These are phyloP conservation scores for Triangularia verruculosa DNA, from an alignment of 2,329 filamentous ascomycete genomes.

Conservation along the genomic window DNA sequence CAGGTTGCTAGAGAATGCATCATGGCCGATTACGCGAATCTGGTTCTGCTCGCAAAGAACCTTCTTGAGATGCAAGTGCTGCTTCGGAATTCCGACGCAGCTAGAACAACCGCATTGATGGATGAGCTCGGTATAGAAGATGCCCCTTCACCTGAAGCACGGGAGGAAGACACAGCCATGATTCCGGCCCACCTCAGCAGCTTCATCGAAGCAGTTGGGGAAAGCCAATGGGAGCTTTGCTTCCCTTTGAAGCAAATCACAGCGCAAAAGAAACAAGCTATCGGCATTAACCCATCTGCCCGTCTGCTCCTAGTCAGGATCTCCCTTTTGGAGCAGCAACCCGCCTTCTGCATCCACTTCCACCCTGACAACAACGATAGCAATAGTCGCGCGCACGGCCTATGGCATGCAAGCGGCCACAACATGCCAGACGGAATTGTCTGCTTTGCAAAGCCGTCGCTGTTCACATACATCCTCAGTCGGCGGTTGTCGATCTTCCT, in stretches of 20 bases:
- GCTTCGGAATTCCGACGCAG: slow-evolving; percentile 15
- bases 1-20: slow-evolving; percentile 12
- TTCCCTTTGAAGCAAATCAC: slow-evolving; percentile 25
- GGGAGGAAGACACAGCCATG: not conserved
- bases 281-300: slow-evolving; percentile 22
- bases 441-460: slow-evolving; percentile 22
- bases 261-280: slow-evolving; percentile 17
- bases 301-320: slow-evolving; percentile 27
- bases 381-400: not conserved
- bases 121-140: slow-evolving; percentile 21
- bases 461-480: slow-evolving; percentile 24
- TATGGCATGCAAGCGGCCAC: slow-evolving; percentile 8
- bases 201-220: slow-evolving; percentile 22
- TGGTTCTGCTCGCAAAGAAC: slow-evolving; percentile 18
- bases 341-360: slow-evolving; percentile 28
- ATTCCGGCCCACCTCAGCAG: slow-evolving; percentile 23
- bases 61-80: slow-evolving; percentile 20
- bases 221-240: slow-evolving; percentile 25
- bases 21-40: slow-evolving; percentile 17
- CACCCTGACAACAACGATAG: slow-evolving; percentile 16
- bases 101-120: slow-evolving; percentile 11
- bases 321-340: slow-evolving; percentile 1
- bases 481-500: slow-evolving; percentile 22
- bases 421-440: slow-evolving; percentile 10
- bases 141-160: not conserved